Evolutionary conservation across 1,284 basidiomycete species (phyloP).

Genomic region (Ceratobasidium theobromae): DNA sequence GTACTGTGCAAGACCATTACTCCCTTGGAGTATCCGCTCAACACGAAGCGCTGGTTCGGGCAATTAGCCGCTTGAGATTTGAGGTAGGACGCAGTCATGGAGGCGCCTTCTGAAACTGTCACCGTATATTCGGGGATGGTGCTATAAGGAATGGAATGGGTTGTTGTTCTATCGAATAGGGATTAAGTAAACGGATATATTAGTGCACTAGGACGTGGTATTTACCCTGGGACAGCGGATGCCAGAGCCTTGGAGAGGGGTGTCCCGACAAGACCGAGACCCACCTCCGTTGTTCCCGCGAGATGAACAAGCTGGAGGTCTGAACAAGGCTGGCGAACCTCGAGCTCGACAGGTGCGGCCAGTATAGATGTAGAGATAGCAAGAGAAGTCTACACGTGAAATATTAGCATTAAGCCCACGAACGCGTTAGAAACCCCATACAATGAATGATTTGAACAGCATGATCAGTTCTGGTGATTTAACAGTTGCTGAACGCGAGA

Average conservation of each 20-base stretch:
- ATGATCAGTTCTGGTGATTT: too few relatives aligned
- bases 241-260: constrained; percentile 13
- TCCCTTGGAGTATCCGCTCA: constrained; percentile 27
- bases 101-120: constrained; percentile 2
- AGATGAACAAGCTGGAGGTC: constrained; percentile 3
- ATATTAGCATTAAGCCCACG: background rate
- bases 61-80: background rate
- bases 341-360: constrained; percentile 2
- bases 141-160: background rate
- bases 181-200: background rate
- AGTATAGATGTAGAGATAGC: background rate
- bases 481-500: too few relatives aligned
- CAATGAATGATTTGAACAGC: background rate
- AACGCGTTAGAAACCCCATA: background rate
- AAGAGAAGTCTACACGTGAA: background rate
- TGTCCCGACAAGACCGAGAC: constrained; percentile 7
- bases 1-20: constrained; percentile 11
- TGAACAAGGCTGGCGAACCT: constrained; percentile 11
- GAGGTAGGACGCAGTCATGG: constrained; percentile 3
- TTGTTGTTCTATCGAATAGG: background rate
- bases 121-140: constrained; percentile 14
- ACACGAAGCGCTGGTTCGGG: constrained; percentile 1
- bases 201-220: background rate
- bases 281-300: constrained; percentile 5
- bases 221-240: constrained; percentile 5